Evolutionary conservation across 495 filamentous ascomycete species (phyloP).

Genomic region (Talaromyces ruber): DNA sequence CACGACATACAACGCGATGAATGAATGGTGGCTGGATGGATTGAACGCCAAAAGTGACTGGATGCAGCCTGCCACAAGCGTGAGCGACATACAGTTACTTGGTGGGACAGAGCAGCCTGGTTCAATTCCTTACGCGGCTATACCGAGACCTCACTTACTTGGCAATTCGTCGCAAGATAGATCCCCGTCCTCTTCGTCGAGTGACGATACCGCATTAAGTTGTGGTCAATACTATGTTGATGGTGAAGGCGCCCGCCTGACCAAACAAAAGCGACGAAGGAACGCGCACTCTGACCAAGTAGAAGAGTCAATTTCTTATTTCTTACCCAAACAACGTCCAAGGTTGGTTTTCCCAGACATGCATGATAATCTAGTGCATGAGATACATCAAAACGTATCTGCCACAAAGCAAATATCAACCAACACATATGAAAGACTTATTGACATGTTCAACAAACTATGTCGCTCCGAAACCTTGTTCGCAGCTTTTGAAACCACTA

Average conservation of each 20-base stretch:
- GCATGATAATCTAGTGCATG: constrained; percentile 10
- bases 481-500: constrained; percentile 23
- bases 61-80: constrained; percentile 21
- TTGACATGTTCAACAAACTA: constrained; percentile 23
- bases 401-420: constrained; percentile 16
- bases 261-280: constrained; percentile 22
- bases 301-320: neutral
- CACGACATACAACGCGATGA: neutral
- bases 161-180: constrained; percentile 3
- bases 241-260: constrained; percentile 21
- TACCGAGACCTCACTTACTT: neutral
- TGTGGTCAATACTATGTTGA: constrained; percentile 31
- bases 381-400: neutral
- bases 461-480: constrained; percentile 30
- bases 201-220: constrained; percentile 15
- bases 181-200: constrained; percentile 14
- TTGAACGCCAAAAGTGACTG: constrained; percentile 9
- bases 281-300: neutral
- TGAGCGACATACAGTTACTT: constrained; percentile 5
- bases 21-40: constrained; percentile 4
- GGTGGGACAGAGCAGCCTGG: neutral
- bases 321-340: neutral
- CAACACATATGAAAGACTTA: constrained; percentile 25
- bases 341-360: constrained; percentile 19
- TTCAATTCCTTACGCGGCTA: neutral